Conservation (phyloP, 202 grass and related monocot species). For the Saccharum hybrid region DNA sequence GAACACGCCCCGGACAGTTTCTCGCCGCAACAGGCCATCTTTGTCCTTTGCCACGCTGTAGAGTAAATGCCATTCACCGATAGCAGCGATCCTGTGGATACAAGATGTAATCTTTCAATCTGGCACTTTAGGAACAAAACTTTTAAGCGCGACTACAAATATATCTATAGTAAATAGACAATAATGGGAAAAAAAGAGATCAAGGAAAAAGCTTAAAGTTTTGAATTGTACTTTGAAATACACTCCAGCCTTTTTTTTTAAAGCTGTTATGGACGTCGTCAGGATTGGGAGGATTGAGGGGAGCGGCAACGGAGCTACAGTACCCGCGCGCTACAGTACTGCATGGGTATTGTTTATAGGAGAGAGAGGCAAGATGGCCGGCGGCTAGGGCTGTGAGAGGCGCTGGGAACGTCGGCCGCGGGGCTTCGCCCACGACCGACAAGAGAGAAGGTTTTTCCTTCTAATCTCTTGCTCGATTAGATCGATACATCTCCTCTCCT, state of each 20-base stretch:
- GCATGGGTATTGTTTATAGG: no score
- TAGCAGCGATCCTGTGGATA: constrained; percentile 35
- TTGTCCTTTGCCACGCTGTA: constrained; percentile 60
- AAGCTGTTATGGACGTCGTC: no score
- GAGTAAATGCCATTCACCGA: constrained; percentile 50
- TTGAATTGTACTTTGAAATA: neutral
- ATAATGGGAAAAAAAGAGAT: neutral
- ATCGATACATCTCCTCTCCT: no score
- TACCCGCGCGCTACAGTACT: no score
- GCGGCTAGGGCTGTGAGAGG: no score
- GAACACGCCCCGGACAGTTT: constrained; percentile 47
- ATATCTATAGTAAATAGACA: neutral
- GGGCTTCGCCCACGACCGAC: no score
- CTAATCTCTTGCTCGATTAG: no score
- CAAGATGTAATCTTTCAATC: neutral
- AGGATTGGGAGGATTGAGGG: no score
- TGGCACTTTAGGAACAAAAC: neutral
- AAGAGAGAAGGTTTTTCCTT: no score
- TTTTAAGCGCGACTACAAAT: neutral
- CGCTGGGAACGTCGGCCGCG: no score
- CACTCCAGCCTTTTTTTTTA: neutral
- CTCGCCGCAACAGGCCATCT: constrained; percentile 47
- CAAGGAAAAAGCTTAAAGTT: neutral
- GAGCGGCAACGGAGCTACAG: no score
- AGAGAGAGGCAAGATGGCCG: no score